Evolutionary conservation across 805 yeast species (phyloP), one percentile per base, ranked within the genome.

Genomic region (Teunomyces funiuensis): DNA sequence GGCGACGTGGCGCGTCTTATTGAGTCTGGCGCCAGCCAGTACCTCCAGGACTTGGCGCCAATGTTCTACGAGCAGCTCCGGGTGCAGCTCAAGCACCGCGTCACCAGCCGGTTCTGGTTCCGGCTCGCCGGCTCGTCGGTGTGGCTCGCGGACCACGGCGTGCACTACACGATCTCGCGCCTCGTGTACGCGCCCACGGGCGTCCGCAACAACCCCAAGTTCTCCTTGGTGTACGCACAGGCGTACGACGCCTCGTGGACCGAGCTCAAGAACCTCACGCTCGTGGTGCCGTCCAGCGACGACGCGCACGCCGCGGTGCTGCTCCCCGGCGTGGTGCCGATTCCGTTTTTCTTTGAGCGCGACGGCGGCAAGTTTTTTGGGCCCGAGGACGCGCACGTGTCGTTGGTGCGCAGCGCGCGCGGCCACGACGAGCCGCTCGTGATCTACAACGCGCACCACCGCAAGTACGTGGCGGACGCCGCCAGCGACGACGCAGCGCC

Each of bases 301-400:
- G 36, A 25, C 9, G n/a, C n/a, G n/a, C 28, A 19, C 27, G 27
- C 20, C n/a, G 40, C 42, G 1, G 20, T 50, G 33, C 38, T 41
- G n/a, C 63, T 55, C 39, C 71, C 71, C 0, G 22, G 36, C n/a
- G 46, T 65, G 25, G 34, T 64, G 16, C 60, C 65, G 6, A 51
- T 64, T 18, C 66, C 68, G n/a, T 55, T 60, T 29, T 57, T 40
- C 36, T 60, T 55, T 38, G 60, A 61, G 37, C 39, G 46, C 28
- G 46, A 44, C 23, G 49, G 54, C 39, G 46, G 47, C 15, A 50
- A 47, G 30, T 62, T 49, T 39, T 47, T 59, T 40, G 81, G 82
- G 0, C 77, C 81, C 3, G 79, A 76, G 53, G 80, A 76, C 50
- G 77, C 82, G 1, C 60, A 79, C 20, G 53, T 76, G 25, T 46